Percentiles rank a stretch among this genome's conserved stretches.
Evolutionary conservation across 1,139 yeast species (phyloP).

Genomic region (Saccharomyces hybrid): DNA sequence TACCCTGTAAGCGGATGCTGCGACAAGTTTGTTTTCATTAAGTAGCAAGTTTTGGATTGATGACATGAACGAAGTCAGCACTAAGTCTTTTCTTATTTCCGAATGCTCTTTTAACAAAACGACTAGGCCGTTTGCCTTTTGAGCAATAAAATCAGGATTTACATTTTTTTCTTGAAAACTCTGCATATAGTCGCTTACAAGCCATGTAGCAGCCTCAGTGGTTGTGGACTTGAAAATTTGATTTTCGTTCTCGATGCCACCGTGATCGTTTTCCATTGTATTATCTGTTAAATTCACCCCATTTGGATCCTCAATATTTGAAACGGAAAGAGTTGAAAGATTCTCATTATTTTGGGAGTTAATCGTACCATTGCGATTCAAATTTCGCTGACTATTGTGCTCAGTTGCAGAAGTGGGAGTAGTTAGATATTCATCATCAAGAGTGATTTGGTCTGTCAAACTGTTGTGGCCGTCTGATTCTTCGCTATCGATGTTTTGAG

Average conservation of each 20-base stretch:
- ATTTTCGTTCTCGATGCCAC: background rate
- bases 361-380: background rate
- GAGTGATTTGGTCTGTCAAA: background rate
- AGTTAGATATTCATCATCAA: background rate
- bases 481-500: background rate
- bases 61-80: constrained; percentile 51
- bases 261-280: background rate
- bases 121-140: constrained; percentile 58
- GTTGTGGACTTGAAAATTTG: background rate
- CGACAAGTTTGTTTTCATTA: constrained; percentile 52
- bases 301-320: background rate
- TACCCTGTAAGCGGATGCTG: constrained; percentile 70
- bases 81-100: constrained; percentile 55
- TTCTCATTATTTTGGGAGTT: background rate
- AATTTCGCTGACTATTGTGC: background rate
- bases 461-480: background rate
- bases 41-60: constrained; percentile 55
- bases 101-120: constrained; percentile 52
- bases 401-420: background rate
- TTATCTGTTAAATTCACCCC: background rate
- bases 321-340: background rate
- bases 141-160: constrained; percentile 44
- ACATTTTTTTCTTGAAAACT: constrained; percentile 36
- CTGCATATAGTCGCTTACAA: constrained; percentile 43
- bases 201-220: constrained; percentile 38